phyloP scores from a whole-genome alignment of 2,329 filamentous ascomycete species.

The Phaeomoniella chlamydospora region DNA sequence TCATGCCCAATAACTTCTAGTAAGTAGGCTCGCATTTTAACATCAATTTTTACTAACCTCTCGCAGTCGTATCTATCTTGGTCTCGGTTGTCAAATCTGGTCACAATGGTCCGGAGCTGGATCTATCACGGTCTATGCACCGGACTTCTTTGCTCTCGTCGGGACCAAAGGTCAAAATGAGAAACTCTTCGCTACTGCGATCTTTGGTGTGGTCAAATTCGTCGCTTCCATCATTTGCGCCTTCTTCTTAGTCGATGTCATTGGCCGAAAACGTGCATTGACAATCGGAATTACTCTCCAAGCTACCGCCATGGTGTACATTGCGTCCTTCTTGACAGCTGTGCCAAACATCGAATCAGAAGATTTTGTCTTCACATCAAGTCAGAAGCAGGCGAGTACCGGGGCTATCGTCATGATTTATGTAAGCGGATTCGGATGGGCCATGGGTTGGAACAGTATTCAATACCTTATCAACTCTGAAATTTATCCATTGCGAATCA shows the following conservation, averaged over 20 bases:
- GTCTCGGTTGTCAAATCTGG: constrained; percentile 54
- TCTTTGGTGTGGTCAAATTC: constrained; percentile 66
- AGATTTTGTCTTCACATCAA: constrained; percentile 7
- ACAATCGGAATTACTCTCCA: constrained; percentile 33
- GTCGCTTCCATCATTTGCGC: constrained; percentile 53
- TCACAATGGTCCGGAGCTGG: constrained; percentile 62
- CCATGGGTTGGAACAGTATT: constrained; percentile 32
- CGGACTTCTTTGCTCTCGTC: constrained; percentile 57
- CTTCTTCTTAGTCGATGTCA: constrained; percentile 64
- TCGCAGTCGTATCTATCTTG: constrained; percentile 44
- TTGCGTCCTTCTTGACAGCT: constrained; percentile 33
- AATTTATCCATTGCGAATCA: constrained; percentile 27
- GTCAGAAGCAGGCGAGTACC: constrained; percentile 17
- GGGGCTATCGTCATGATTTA: constrained; percentile 30
- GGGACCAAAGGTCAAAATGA: constrained; percentile 55
- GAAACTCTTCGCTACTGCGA: constrained; percentile 56
- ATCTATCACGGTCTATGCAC: constrained; percentile 63
- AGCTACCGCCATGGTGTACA: constrained; percentile 37
- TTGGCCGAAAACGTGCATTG: constrained; percentile 52
- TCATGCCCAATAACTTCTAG: constrained; percentile 56
- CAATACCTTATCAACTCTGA: constrained; percentile 32
- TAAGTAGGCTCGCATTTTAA: no score
- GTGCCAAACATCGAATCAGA: constrained; percentile 15
- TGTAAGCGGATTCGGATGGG: constrained; percentile 28
- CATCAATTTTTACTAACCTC: no score